Evolutionary conservation across 768 basidiomycete species (phyloP).

Genomic region (Lentinula edodes): DNA sequence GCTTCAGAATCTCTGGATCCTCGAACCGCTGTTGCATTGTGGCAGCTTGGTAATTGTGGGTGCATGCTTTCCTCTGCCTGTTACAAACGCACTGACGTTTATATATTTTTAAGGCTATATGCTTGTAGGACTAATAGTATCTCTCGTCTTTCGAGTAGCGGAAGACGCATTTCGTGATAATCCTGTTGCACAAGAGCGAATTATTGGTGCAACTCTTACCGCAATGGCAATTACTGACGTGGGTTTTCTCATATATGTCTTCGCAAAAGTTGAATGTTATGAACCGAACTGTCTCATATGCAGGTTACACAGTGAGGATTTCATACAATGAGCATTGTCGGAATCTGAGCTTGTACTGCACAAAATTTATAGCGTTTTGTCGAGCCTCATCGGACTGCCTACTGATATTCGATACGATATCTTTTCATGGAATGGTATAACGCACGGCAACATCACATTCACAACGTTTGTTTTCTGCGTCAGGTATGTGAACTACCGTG

Average conservation of each 20-base stretch:
- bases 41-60: constrained; percentile 60
- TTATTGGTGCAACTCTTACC: constrained; percentile 56
- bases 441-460: constrained; percentile 72
- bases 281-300: not conserved
- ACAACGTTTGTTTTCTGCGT: constrained; percentile 48
- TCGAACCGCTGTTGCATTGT: constrained; percentile 48
- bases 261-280: not conserved
- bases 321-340: not conserved
- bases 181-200: constrained; percentile 59
- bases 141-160: constrained; percentile 61
- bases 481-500: constrained; percentile 36
- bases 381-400: constrained; percentile 56
- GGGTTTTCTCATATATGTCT: constrained; percentile 16
- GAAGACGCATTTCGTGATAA: constrained; percentile 53
- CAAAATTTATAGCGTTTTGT: constrained; percentile 39
- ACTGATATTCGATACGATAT: constrained; percentile 43
- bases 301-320: constrained; percentile 57
- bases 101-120: constrained; percentile 42
- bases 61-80: not conserved
- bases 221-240: constrained; percentile 71
- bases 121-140: constrained; percentile 55
- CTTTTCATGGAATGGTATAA: constrained; percentile 61
- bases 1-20: constrained; percentile 30
- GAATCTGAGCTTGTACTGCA: not conserved
- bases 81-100: not conserved